A percentile compares a stretch with the other conserved stretches of the same genome.
These are phyloP conservation scores for Pontederia crassipes DNA, from an alignment of 176 grass and related monocot species.

Conservation along the genomic window DNA sequence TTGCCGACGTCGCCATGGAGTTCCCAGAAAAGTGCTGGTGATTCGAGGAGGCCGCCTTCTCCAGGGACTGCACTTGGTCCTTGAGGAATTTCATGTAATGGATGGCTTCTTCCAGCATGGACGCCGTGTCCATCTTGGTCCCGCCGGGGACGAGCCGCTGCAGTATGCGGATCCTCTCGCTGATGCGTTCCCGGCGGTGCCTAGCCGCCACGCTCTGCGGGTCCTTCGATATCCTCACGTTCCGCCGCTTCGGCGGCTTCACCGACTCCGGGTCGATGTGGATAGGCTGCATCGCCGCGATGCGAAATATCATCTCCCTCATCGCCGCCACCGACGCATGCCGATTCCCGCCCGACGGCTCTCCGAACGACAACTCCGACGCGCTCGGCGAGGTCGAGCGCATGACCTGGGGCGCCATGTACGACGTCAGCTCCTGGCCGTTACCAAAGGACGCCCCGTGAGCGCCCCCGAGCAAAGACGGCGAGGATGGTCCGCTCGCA, in stretches of 20 bases:
- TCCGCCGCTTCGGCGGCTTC: slow-evolving; percentile 75
- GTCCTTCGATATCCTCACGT: slow-evolving; percentile 80
- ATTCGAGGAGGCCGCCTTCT: slow-evolving; percentile 31
- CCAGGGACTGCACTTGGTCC: slow-evolving; percentile 73
- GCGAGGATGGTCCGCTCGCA: neutral
- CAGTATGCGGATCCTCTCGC: slow-evolving; percentile 88
- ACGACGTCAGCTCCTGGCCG: neutral
- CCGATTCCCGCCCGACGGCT: neutral
- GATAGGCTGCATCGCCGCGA: slow-evolving; percentile 90
- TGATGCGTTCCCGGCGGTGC: slow-evolving; percentile 88
- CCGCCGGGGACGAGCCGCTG: slow-evolving; percentile 79
- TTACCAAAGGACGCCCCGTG: too few species aligned
- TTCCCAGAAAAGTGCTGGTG: neutral
- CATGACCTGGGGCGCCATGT: slow-evolving; percentile 18
- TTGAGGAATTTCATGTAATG: slow-evolving; percentile 98
- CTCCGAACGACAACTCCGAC: slow-evolving; percentile 3
- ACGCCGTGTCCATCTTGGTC: slow-evolving; percentile 96
- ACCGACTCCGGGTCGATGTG: slow-evolving; percentile 74
- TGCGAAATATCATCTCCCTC: slow-evolving; percentile 89
- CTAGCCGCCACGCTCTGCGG: slow-evolving; percentile 93
- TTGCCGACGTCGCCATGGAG: neutral
- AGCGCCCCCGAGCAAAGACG: neutral
- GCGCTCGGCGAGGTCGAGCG: slow-evolving; percentile 11
- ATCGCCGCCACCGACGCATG: slow-evolving; percentile 28
- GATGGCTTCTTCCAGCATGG: slow-evolving; percentile 96